Conservation (phyloP, 495 filamentous ascomycete species). For the Tuber brumale region DNA sequence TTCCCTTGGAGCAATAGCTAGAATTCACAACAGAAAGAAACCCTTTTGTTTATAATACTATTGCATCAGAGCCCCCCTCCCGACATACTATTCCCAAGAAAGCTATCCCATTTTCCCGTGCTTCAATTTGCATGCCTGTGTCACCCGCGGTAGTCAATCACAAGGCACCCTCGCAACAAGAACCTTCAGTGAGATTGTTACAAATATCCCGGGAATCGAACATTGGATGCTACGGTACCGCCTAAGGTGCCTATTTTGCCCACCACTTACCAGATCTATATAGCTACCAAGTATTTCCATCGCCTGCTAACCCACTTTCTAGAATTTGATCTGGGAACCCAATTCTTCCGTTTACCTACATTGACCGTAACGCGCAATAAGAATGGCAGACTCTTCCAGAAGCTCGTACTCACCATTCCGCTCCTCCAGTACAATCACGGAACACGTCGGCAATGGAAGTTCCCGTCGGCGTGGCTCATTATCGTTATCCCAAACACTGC, state of each 20-base stretch:
- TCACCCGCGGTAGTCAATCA: neutral
- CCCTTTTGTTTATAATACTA: neutral
- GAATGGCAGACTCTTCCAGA: slow-evolving; percentile 1
- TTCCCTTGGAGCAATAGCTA: neutral
- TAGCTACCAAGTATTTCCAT: slow-evolving; percentile 1
- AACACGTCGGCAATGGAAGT: slow-evolving; percentile 22
- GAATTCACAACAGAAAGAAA: neutral
- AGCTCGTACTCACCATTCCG: neutral
- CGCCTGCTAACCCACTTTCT: neutral
- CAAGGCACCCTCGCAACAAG: neutral
- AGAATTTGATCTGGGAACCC: neutral
- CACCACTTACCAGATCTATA: neutral
- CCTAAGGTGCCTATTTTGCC: neutral
- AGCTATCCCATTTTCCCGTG: neutral
- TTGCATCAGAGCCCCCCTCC: neutral
- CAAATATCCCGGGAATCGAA: neutral
- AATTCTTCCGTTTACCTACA: neutral
- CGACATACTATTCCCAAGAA: neutral
- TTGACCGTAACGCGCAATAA: neutral
- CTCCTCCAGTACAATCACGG: slow-evolving; percentile 13
- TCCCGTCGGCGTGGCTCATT: slow-evolving; percentile 37
- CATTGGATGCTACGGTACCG: neutral
- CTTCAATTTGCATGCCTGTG: neutral
- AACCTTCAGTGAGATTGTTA: neutral
- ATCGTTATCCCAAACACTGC: slow-evolving; percentile 38